These are phyloP conservation scores for Glycyrrhiza uralensis DNA, from an alignment of 306 rosid species.

Conservation along the genomic window DNA sequence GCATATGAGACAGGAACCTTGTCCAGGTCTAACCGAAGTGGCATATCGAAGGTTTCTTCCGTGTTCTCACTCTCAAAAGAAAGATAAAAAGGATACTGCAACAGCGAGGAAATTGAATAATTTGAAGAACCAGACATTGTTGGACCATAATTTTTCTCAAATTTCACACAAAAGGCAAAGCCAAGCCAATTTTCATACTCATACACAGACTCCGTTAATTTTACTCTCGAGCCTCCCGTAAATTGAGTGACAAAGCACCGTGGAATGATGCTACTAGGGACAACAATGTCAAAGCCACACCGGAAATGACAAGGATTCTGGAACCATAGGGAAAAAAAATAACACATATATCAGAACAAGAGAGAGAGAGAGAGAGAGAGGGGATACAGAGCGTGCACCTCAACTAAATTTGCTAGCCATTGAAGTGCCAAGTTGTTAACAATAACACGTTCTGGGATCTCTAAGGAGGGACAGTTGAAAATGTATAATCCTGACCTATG, in stretches of 20 bases:
- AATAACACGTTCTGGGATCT: not conserved
- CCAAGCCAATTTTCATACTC: not conserved
- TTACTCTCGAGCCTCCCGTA: not conserved
- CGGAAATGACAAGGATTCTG: conserved; percentile 13
- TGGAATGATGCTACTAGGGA: not conserved
- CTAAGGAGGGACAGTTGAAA: not conserved
- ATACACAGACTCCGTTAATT: not conserved
- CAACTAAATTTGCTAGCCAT: not conserved
- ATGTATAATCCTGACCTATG: conserved; percentile 14
- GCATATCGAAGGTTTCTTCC: not conserved
- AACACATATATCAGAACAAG: not conserved
- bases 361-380: not conserved
- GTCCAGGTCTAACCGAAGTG: not conserved
- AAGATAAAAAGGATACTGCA: not conserved
- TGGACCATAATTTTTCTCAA: not conserved
- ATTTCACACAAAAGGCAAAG: conserved; percentile 10
- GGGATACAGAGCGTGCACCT: not conserved
- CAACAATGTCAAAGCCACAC: conserved; percentile 20
- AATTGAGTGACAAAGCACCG: not conserved
- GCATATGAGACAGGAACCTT: not conserved
- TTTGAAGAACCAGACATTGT: not conserved
- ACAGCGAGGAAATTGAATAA: not conserved
- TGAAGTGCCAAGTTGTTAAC: not conserved
- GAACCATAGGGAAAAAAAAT: not conserved
- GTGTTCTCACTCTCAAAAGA: conserved; percentile 9